phyloP scores from a whole-genome alignment of 345 rosid genomes.

The Populus pruinosa region DNA sequence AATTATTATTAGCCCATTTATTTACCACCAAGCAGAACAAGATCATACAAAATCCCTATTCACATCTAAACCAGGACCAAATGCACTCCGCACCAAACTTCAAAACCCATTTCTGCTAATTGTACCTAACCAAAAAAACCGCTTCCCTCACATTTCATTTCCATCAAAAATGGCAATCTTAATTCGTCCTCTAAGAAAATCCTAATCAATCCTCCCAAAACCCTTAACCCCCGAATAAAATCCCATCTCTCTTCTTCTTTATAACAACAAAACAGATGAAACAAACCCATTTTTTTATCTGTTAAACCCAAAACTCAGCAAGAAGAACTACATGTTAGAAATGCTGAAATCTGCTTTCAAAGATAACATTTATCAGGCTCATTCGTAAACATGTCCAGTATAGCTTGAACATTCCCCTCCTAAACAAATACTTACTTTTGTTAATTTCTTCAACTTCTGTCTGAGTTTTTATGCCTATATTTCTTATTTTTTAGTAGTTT shows the following conservation, averaged over 20 bases:
- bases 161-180: constrained; percentile 12
- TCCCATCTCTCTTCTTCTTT: not conserved
- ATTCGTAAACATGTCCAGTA: constrained; percentile 64
- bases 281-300: not conserved
- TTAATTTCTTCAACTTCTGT: not conserved
- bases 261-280: not conserved
- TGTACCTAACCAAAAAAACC: not conserved
- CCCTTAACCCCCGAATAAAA: constrained; percentile 1
- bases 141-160: too few species aligned
- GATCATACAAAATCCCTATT: not conserved
- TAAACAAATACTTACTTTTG: constrained; percentile 24
- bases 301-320: not conserved
- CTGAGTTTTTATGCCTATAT: too few species aligned
- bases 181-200: constrained; percentile 13
- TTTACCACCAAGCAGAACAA: not conserved
- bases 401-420: constrained; percentile 55
- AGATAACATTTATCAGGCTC: constrained; percentile 50
- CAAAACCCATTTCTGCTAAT: not conserved
- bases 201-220: not conserved
- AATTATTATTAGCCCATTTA: not conserved
- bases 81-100: not conserved
- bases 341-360: constrained; percentile 83
- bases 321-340: constrained; percentile 48
- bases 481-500: too few species aligned
- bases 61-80: not conserved